Base-by-base conservation (phyloP, 169 alveolate genomes). In the Cryptosporidium canis region DNA sequence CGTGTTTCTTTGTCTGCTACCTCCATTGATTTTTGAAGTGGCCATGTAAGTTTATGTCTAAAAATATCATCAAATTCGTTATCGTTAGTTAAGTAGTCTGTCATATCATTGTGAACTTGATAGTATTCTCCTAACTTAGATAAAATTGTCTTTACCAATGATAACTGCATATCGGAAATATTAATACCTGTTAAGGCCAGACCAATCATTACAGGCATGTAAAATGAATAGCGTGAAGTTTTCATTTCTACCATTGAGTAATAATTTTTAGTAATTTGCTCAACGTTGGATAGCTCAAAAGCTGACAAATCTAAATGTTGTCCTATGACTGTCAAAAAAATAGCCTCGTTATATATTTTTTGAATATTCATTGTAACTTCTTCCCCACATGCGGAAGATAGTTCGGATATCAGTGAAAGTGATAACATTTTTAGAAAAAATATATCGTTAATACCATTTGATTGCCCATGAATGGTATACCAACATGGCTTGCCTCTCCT, bases 171-270 rank as follows among this genome's bases (percentile, higher is more conserved):
- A 29, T 24, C 8, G 4, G 47, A n/a, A 63, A 37, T 16, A 21
- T 51, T 12, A 51, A 51, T 51, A 21, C 18, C 27, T 12, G 70
- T 12, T n/a, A 63, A 11, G 24, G 31, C 18, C 29, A 63, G 12
- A 16, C 70, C 47, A 27, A 63, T 5, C 12, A 31, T 9, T 16
- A 63, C 47, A 63, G 70, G 47, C 21, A 63, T 35, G 27, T 61
- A 61, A 61, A 63, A 35, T 1, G 47, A 18, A 63, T 63, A 63
- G 3, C 27, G 47, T 29, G 45, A 63, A 16, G 70, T 63, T 21
- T 63, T 63, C 45, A 63, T 63, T 63, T 63, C 51, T 35, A 63
- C 27, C 70, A 63, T 63, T 27, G 47, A 31, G 31, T 29, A 63
- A 27, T 63, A 63, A 2, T 45, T 63, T 37, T 63, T 9, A 6